Evolutionary conservation across 129 eudicot genomes (phyloP), one percentile per base, ranked within the genome.

Genomic region (Chrysanthemum seticuspe): DNA sequence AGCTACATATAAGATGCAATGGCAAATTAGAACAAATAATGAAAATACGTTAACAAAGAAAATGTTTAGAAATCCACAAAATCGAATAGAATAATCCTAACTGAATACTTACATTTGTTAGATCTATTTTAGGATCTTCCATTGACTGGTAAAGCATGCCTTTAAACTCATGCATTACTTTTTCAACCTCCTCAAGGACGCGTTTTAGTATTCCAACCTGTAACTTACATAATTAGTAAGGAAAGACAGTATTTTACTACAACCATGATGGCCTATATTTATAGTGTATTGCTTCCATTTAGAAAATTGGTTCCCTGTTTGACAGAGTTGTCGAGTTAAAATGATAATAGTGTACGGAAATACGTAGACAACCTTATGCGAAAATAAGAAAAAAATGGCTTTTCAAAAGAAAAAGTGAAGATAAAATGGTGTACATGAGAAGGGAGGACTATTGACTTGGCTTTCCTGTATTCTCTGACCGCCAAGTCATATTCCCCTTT

Each of bases 401-500:
- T 50, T 50, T 7, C 9, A 51, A 23, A 56, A 67, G 25, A 59
- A 23, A 23, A 78, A 40, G 16, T 57, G 9, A 44, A 53, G 56
- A 14, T 47, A 29, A 65, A 67, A 47, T 13, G 19, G 12, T 75
- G 71, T 92, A 92, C 98, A 89, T 92, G 95, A 72, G 95, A 85
- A 77, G 98, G 98, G 53, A 92, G 90, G 47, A 83, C 98, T 74
- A 92, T 92, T 45, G 98, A 92, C 80, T 92, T 92, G 58, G 98
- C 98, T 92, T 92, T 92, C 78, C 85, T 80, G 75, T 92, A 92
- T 85, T 92, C 98, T 85, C 98, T 85, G 36, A 92, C 98, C 13
- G 96, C 98, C 84, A 92, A 82, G 80, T 92, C 98, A 80, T 85
- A 85, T 84, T 92, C 98, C n/a, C 96, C 98, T 82, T 92, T 92